Base-by-base conservation (phyloP, 148 eudicot species). In the Camellia sinensis region DNA sequence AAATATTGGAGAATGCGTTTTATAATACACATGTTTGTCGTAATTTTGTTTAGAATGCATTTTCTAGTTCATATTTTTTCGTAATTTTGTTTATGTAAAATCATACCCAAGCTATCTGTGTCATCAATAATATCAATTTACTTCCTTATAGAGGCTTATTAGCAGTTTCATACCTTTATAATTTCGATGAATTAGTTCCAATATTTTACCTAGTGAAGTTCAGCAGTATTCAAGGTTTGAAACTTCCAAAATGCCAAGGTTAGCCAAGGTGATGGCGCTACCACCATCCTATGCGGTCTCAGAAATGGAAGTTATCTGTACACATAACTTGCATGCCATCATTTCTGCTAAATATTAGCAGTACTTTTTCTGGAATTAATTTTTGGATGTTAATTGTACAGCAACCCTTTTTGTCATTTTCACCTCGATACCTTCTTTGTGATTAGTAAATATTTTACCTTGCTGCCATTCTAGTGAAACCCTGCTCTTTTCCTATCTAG, bases 221-320 rank as follows among this genome's bases (percentile, higher is more conserved):
- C 29, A 69, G 50, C 52, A 69, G 9, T 43, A 69, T 45, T 45
- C 54, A 70, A 18, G 54, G 73, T 70, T 70, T 70, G 73, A 70
- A 70, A 70, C 46, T 45, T 43, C n/a, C 45, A 44, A 15, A 17
- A 21, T 71, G 57, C 74, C 37, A 70, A 29, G 13, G 53, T 46
- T 29, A 70, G 56, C 56, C 57, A n/a, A 71, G 57, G 40, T 48
- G 40, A 71, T 14, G 17, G 8, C 57, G 37, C 74, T 71, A 12
- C 57, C 29, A 70, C 41, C 50, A n/a, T 71, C 74, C 57, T 71
- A 18, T n/a, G 74, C 46, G 48, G 48, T 71, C 40, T 15, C 3
- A 15, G 29, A 29, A 21, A 46, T 71, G 17, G 46, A 21, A 46
- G 19, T 15, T 48, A 52, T 29, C 9, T 19, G 10, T 71, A 9